phyloP scores from a whole-genome alignment of 2,329 filamentous ascomycete genomes.

The Dothidotthia symphoricarpi region DNA sequence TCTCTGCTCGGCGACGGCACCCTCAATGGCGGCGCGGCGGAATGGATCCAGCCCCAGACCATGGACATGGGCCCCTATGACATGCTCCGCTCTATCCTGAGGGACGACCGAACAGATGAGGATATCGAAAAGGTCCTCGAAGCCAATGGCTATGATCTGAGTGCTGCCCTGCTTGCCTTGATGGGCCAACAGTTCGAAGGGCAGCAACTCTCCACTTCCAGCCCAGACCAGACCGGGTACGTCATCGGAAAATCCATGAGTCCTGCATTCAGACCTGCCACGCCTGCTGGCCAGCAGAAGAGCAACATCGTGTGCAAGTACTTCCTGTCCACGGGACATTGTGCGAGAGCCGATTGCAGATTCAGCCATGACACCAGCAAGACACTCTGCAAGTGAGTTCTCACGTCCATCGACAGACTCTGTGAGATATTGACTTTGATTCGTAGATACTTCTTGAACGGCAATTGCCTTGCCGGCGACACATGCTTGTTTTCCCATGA shows the following conservation, averaged over 20 bases:
- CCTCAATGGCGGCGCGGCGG: slow-evolving; percentile 76
- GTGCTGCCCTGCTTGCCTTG: slow-evolving; percentile 83
- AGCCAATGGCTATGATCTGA: slow-evolving; percentile 86
- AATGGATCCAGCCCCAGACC: slow-evolving; percentile 68
- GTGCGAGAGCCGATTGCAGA: slow-evolving; percentile 89
- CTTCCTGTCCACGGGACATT: slow-evolving; percentile 92
- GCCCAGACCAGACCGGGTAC: slow-evolving; percentile 61
- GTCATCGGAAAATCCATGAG: slow-evolving; percentile 89
- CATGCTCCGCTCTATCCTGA: slow-evolving; percentile 91
- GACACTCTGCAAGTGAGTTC: slow-evolving; percentile 92
- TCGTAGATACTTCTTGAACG: slow-evolving; percentile 89
- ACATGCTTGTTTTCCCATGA: slow-evolving; percentile 98
- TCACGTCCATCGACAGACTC: slow-evolving; percentile 5
- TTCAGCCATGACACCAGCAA: slow-evolving; percentile 96
- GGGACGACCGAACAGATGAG: slow-evolving; percentile 84
- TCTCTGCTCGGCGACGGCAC: slow-evolving; percentile 66
- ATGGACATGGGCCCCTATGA: slow-evolving; percentile 97
- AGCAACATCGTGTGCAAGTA: slow-evolving; percentile 95
- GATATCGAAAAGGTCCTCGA: slow-evolving; percentile 92
- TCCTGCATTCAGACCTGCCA: slow-evolving; percentile 67
- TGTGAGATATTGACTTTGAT: slow-evolving; percentile 21
- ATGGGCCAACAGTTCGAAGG: slow-evolving; percentile 69
- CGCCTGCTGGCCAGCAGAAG: slow-evolving; percentile 73
- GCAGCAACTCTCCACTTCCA: slow-evolving; percentile 47
- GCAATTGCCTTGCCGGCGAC: slow-evolving; percentile 89